Evolutionary conservation across 352 stramenopile species (phyloP).

Genomic region (Globisporangium uncinulatum): DNA sequence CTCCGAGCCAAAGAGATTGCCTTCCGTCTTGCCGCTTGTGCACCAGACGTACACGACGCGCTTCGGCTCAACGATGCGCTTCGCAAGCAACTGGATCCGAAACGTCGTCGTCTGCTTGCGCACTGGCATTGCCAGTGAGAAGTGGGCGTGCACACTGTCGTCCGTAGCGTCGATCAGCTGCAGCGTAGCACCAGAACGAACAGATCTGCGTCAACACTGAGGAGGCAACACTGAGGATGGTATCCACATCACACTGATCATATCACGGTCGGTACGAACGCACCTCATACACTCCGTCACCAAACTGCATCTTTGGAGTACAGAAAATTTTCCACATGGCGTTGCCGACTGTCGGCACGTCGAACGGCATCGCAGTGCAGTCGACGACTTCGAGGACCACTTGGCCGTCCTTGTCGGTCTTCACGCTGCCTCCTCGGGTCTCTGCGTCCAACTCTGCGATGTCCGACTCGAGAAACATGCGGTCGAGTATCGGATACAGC

Average conservation of each 20-base stretch:
- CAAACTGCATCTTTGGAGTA: neutral
- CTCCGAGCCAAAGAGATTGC: slow-evolving; percentile 1
- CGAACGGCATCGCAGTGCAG: slow-evolving; percentile 2
- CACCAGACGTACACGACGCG: slow-evolving; percentile 5
- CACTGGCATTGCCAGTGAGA: slow-evolving; percentile 1
- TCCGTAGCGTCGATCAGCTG: slow-evolving; percentile 3
- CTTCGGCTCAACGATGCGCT: slow-evolving; percentile 7
- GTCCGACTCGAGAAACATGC: neutral
- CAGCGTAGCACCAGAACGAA: neutral
- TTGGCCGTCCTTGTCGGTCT: neutral
- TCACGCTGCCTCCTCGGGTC: slow-evolving; percentile 1
- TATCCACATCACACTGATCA: neutral
- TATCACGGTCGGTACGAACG: neutral
- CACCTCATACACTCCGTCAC: slow-evolving; percentile 3
- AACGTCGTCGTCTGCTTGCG: neutral
- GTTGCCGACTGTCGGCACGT: neutral
- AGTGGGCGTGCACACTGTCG: neutral
- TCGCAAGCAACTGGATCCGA: neutral
- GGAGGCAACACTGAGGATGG: too few relatives aligned
- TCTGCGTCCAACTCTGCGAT: too few relatives aligned
- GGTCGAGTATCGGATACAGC: neutral
- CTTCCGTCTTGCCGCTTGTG: slow-evolving; percentile 1
- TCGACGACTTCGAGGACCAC: slow-evolving; percentile 8
- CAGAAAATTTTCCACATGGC: slow-evolving; percentile 8
- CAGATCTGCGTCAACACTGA: neutral